Evolutionary conservation across 2,329 filamentous ascomycete genomes (phyloP).

Genomic region (Biscogniauxia mediterranea): DNA sequence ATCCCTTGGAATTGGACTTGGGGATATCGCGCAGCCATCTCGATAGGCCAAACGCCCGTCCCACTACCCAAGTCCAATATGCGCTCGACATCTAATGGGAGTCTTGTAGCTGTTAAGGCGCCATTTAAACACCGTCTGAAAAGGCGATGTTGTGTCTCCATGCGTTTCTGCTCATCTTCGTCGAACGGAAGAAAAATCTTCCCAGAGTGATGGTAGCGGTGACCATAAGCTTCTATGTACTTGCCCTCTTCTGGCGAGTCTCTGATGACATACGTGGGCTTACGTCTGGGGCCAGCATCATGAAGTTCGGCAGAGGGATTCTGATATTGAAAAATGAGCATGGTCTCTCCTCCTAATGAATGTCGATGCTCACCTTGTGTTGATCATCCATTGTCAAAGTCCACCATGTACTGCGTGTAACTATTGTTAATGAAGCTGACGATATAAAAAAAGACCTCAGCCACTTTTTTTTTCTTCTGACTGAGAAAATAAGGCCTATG

Average conservation of each 20-base stretch:
- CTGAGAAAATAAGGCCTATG: neutral
- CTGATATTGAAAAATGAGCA: constrained; percentile 11
- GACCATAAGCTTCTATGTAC: constrained; percentile 30
- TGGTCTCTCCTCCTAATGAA: neutral
- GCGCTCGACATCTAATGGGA: constrained; percentile 25
- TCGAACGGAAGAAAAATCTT: constrained; percentile 32
- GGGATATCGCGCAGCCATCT: constrained; percentile 41
- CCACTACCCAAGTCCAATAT: constrained; percentile 45
- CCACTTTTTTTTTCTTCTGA: neutral
- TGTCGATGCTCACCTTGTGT: constrained; percentile 12
- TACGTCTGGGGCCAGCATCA: constrained; percentile 9
- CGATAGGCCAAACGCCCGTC: constrained; percentile 43
- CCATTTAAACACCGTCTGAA: constrained; percentile 30
- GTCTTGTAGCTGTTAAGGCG: constrained; percentile 28
- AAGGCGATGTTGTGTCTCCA: constrained; percentile 27
- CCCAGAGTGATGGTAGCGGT: constrained; percentile 28
- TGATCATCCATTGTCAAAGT: neutral
- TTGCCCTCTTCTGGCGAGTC: constrained; percentile 3
- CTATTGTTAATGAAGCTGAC: neutral
- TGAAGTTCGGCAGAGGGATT: constrained; percentile 10
- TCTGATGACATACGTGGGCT: constrained; percentile 4
- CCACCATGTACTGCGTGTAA: neutral
- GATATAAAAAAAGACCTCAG: neutral
- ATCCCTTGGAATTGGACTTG: constrained; percentile 40
- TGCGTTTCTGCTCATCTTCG: constrained; percentile 26